Conservation (phyloP, 345 rosid species). For the Pistacia vera region DNA sequence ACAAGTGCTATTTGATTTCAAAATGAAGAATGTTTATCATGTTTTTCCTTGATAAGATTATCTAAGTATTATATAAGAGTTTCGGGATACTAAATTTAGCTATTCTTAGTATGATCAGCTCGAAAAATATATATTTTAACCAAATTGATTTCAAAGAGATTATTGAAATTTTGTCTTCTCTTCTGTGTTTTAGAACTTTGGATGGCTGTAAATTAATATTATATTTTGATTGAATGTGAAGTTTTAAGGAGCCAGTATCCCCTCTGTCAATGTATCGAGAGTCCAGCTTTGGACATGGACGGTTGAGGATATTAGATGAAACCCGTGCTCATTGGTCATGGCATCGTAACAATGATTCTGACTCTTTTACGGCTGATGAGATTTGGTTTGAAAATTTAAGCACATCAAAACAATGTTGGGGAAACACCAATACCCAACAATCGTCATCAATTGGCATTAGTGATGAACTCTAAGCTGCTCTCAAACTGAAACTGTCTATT, state of each 20-base stretch:
- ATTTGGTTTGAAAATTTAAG: slow-evolving; percentile 55
- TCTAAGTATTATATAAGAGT: no score
- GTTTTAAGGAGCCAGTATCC: slow-evolving; percentile 59
- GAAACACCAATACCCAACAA: no score
- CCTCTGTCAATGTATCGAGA: slow-evolving; percentile 58
- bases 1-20: no score
- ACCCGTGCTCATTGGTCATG: slow-evolving; percentile 78
- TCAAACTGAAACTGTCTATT: background rate
- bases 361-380: slow-evolving; percentile 52
- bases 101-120: no score
- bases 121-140: no score
- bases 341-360: slow-evolving; percentile 74
- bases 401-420: slow-evolving; percentile 32
- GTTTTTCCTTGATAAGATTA: no score
- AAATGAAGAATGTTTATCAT: no score
- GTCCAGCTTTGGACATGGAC: slow-evolving; percentile 80
- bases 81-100: no score
- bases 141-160: no score
- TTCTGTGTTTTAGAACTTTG: no score
- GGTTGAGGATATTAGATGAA: slow-evolving; percentile 49
- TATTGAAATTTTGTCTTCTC: no score
- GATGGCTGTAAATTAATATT: no score
- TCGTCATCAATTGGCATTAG: background rate
- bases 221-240: slow-evolving; percentile 14
- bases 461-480: slow-evolving; percentile 41